These are phyloP conservation scores for Lipomyces lipofer DNA, from an alignment of 805 yeast species.

Conservation along the genomic window DNA sequence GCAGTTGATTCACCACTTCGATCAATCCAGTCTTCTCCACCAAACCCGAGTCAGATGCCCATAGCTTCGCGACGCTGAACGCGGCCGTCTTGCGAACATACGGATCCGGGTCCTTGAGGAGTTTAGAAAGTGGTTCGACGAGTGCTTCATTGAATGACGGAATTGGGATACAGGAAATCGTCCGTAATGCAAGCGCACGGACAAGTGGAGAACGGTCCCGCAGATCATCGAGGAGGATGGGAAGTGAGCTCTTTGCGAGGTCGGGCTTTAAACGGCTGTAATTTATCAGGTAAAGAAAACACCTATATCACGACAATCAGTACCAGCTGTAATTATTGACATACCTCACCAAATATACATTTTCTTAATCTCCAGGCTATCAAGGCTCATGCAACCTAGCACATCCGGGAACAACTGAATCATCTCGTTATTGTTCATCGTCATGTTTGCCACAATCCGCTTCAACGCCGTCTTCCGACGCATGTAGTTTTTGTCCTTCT, in stretches of 20 bases:
- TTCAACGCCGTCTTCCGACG: constrained; percentile 55
- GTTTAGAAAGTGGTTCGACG: constrained; percentile 39
- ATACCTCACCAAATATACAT: constrained; percentile 40
- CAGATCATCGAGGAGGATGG: constrained; percentile 55
- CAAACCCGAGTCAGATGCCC: constrained; percentile 53
- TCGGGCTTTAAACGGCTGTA: constrained; percentile 62
- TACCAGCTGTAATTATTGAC: not conserved
- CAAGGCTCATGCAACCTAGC: constrained; percentile 48
- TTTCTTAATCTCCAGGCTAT: constrained; percentile 69
- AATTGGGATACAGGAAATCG: constrained; percentile 60
- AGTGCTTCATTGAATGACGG: constrained; percentile 53
- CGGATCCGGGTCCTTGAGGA: constrained; percentile 53
- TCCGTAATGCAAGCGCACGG: constrained; percentile 62
- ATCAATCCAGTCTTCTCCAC: constrained; percentile 50
- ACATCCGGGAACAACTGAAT: constrained; percentile 63
- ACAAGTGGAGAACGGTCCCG: constrained; percentile 51
- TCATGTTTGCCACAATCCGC: constrained; percentile 78
- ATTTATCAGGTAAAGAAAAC: constrained; percentile 63
- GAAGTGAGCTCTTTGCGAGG: constrained; percentile 56
- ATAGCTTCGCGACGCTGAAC: constrained; percentile 65
- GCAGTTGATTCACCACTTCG: constrained; percentile 50
- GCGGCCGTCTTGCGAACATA: constrained; percentile 70
- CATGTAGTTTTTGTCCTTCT: constrained; percentile 40
- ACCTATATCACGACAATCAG: constrained; percentile 32
- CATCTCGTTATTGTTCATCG: constrained; percentile 80